Evolutionary conservation across 2,329 filamentous ascomycete genomes (phyloP), one percentile per base, ranked within the genome.

Genomic region (Fusarium metavorans): DNA sequence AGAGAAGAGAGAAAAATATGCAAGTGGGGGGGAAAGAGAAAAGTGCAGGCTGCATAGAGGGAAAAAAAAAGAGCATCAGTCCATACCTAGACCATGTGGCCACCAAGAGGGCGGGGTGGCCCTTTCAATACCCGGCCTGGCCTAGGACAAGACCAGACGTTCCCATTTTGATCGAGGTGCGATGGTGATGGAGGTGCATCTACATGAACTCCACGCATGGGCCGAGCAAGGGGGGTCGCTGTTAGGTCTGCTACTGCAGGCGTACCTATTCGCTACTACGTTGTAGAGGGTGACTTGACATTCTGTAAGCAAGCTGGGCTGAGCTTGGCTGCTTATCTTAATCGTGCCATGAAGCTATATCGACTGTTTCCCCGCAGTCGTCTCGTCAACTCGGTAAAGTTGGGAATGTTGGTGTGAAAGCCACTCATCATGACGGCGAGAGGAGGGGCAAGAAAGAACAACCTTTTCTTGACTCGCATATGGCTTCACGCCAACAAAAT

Each of bases 141-240:
- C 35, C 35, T 37, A 37, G 35, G 35, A 37, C 35, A 37, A 57
- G 50, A 58, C 41, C 11, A 57, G 35, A 58, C 48, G 18, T 45
- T 37, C 64, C 60, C 64, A 71, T 65, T 34, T 50, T 66, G 64
- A 64, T 35, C 50, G 25, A 50, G 45, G 50, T 60, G 64, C 64
- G 52, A 61, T 52, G 58, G 61, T 66, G 66, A 27, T 68, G 65
- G 27, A 37, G 65, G 56, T 70, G 66, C 60, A 66, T 64, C 64
- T 74, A 78, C 76, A 77, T 78, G 75, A 75, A 76, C 76, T 76
- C 72, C 64, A 78, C 65, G 71, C 60, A 78, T 78, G 73, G 68
- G 64, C 67, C 68, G 73, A 78, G 66, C 68, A 68, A 70, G 69
- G 72, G 64, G 59, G 43, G 32, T 14, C 32, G 56, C 20, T 39